Percentiles rank a stretch among this genome's conserved stretches.
These are phyloP conservation scores for Trichosporon sp. DNA, from an alignment of 1,284 basidiomycete genomes.

Conservation along the genomic window DNA sequence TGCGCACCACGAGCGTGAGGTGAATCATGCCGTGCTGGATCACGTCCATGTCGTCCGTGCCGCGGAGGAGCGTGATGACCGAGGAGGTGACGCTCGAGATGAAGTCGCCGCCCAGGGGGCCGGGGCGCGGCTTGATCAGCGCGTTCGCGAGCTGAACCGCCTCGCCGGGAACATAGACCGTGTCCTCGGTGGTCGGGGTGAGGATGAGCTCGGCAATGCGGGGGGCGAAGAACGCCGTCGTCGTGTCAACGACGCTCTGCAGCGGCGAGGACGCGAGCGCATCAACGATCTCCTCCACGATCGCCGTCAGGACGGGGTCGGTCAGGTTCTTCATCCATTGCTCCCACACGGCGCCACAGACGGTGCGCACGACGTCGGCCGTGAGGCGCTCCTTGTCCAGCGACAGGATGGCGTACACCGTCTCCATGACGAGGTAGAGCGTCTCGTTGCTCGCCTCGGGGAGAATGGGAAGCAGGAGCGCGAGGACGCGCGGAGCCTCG, in stretches of 20 bases:
- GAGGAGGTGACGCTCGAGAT: constrained; percentile 72
- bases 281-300: constrained; percentile 78
- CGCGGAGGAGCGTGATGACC: constrained; percentile 69
- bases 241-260: constrained; percentile 48
- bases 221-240: constrained; percentile 74
- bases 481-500: constrained; percentile 74
- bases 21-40: constrained; percentile 81
- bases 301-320: constrained; percentile 88
- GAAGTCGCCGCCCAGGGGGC: constrained; percentile 73
- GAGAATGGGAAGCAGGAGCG: constrained; percentile 81
- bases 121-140: constrained; percentile 66
- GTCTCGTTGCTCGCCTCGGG: constrained; percentile 80
- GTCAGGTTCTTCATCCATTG: constrained; percentile 83
- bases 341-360: constrained; percentile 69
- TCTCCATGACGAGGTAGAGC: constrained; percentile 85
- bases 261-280: constrained; percentile 65
- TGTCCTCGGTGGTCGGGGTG: constrained; percentile 62
- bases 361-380: constrained; percentile 64
- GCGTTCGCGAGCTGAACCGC: constrained; percentile 79
- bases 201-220: constrained; percentile 70
- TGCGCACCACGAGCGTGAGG: constrained; percentile 80
- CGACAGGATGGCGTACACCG: constrained; percentile 73
- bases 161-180: constrained; percentile 69
- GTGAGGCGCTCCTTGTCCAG: constrained; percentile 73
- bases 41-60: constrained; percentile 77